Evolutionary conservation across 2,329 filamentous ascomycete genomes (phyloP).

Genomic region (Xylariaceae sp.): DNA sequence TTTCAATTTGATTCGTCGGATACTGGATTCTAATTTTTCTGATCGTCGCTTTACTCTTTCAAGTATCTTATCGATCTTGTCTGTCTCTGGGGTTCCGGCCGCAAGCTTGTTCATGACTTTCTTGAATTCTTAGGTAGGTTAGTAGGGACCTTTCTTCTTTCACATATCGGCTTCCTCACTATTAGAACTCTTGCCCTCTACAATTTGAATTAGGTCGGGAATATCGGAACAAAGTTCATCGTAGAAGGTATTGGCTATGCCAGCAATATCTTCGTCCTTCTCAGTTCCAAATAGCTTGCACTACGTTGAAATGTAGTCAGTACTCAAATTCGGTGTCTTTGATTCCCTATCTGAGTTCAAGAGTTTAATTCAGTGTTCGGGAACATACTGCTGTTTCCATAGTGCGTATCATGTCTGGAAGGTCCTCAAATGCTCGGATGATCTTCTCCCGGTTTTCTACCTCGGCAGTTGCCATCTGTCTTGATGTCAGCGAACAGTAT

Average conservation of each 20-base stretch:
- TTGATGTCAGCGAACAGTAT: neutral
- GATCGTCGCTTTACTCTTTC: conserved; percentile 2
- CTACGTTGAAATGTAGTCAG: neutral
- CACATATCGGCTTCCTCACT: neutral
- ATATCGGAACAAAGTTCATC: conserved; percentile 6
- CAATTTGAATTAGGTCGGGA: conserved; percentile 6
- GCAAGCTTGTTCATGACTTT: conserved; percentile 4
- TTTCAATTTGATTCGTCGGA: conserved; percentile 4
- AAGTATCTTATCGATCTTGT: conserved; percentile 4
- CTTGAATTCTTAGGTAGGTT: conserved; percentile 1
- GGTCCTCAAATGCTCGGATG: conserved; percentile 4
- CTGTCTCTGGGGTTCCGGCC: conserved; percentile 1
- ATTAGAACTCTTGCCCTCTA: conserved; percentile 6
- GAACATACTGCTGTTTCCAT: conserved; percentile 6
- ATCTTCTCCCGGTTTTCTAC: conserved; percentile 8
- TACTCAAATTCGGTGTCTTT: neutral
- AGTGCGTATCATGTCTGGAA: conserved; percentile 9
- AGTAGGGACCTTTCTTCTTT: neutral
- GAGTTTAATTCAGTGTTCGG: too few species aligned
- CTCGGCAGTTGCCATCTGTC: conserved; percentile 1
- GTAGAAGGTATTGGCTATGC: conserved; percentile 3
- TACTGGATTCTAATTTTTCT: conserved; percentile 3
- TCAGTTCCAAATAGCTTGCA: conserved; percentile 4
- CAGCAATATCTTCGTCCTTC: conserved; percentile 1
- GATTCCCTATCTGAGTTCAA: neutral